Evolutionary conservation across 768 basidiomycete species (phyloP).

Genomic region (Dacryopinax primogenitus): DNA sequence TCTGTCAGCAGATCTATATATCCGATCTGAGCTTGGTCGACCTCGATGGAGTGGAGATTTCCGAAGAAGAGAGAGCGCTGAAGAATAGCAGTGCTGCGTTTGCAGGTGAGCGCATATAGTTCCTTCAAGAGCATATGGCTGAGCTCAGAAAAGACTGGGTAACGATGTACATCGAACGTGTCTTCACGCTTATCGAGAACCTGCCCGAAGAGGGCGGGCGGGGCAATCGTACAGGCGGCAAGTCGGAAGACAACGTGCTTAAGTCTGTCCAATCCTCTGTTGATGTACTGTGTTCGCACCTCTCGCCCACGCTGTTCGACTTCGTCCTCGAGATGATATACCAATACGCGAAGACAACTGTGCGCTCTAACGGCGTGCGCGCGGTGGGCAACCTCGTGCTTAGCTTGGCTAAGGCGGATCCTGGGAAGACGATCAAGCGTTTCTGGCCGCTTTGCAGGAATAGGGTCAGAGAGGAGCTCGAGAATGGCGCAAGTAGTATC

Average conservation of each 20-base stretch:
- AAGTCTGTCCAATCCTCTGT: conserved; percentile 68
- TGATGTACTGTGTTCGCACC: conserved; percentile 69
- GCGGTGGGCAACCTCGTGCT: conserved; percentile 81
- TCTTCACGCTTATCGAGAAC: conserved; percentile 77
- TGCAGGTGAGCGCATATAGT: conserved; percentile 39
- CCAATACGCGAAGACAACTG: conserved; percentile 79
- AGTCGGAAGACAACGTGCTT: conserved; percentile 61
- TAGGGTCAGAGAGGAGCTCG: conserved; percentile 74
- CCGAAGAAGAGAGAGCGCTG: conserved; percentile 56
- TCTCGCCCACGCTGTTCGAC: conserved; percentile 66
- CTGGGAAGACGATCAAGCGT: conserved; percentile 60
- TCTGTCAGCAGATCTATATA: not conserved
- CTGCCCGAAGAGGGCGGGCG: conserved; percentile 89
- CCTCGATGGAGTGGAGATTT: conserved; percentile 15
- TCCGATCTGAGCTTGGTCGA: conserved; percentile 35
- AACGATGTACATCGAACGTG: conserved; percentile 57
- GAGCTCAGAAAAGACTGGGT: conserved; percentile 52
- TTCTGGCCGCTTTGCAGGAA: conserved; percentile 65
- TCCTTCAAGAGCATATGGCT: not conserved
- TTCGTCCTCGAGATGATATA: conserved; percentile 71
- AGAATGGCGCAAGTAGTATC: conserved; percentile 76
- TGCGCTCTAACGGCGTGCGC: conserved; percentile 79
- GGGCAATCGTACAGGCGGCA: conserved; percentile 73
- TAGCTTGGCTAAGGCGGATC: conserved; percentile 65
- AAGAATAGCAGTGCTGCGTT: conserved; percentile 68